Evolutionary conservation across 805 yeast species (phyloP).

Genomic region (Teunomyces atbi): DNA sequence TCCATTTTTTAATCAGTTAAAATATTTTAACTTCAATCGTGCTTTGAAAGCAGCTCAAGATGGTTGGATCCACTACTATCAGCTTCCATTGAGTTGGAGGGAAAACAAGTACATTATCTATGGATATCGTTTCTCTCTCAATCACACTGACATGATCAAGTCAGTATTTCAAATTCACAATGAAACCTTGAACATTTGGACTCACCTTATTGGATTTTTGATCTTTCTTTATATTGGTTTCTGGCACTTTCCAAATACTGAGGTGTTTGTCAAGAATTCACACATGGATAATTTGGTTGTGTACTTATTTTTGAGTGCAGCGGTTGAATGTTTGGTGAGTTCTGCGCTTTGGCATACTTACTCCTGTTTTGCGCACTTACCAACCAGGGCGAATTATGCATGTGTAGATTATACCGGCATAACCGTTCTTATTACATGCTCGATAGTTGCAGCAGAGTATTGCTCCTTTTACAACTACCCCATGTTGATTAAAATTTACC

Average conservation of each 20-base stretch:
- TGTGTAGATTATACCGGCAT: conserved; percentile 96
- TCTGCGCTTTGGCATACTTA: conserved; percentile 93
- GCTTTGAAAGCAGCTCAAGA: conserved; percentile 57
- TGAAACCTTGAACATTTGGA: conserved; percentile 92
- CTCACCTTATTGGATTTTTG: conserved; percentile 74
- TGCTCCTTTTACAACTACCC: conserved; percentile 67
- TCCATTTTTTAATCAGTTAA: conserved; percentile 31
- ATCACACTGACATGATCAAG: conserved; percentile 56
- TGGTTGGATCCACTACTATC: conserved; percentile 72
- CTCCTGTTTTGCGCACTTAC: conserved; percentile 65
- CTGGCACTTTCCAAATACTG: conserved; percentile 62
- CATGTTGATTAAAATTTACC: conserved; percentile 45
- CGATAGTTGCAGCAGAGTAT: conserved; percentile 84
- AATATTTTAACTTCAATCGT: conserved; percentile 41
- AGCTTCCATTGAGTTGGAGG: conserved; percentile 89
- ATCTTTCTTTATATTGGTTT: conserved; percentile 55
- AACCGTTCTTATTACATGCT: conserved; percentile 83
- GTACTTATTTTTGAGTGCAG: conserved; percentile 65
- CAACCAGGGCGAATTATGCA: conserved; percentile 71
- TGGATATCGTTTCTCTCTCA: conserved; percentile 81
- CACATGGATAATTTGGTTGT: conserved; percentile 51
- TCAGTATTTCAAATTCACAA: conserved; percentile 71
- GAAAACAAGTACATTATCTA: conserved; percentile 81
- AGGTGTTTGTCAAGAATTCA: conserved; percentile 41
- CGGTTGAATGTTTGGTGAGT: conserved; percentile 71